Percentiles rank a stretch among this genome's conserved stretches.
Evolutionary conservation across 2,329 filamentous ascomycete species (phyloP).

Genomic region (Pyrenophora tritici-repentis): DNA sequence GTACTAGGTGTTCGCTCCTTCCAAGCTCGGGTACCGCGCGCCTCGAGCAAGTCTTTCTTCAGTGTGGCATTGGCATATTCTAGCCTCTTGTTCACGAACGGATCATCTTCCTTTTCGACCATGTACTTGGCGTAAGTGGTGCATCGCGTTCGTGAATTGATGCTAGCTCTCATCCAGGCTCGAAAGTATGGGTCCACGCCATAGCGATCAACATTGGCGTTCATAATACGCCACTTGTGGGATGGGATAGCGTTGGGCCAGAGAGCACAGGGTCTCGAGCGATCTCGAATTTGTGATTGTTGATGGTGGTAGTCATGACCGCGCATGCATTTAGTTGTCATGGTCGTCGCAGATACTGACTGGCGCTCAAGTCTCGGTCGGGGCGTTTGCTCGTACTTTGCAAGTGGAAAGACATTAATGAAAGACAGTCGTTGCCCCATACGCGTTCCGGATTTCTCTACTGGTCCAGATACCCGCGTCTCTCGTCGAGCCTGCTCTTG

Average conservation of each 20-base stretch:
- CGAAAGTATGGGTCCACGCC: constrained; percentile 34
- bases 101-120: constrained; percentile 31
- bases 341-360: constrained; percentile 10
- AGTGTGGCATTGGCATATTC: constrained; percentile 18
- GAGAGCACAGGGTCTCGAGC: constrained; percentile 26
- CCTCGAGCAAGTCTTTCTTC: constrained; percentile 4
- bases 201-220: constrained; percentile 25
- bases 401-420: constrained; percentile 21
- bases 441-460: neutral
- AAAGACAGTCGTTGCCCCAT: constrained; percentile 17
- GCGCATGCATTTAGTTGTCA: neutral
- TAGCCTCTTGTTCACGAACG: constrained; percentile 29
- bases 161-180: constrained; percentile 30
- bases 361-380: constrained; percentile 10
- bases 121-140: constrained; percentile 32
- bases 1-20: constrained; percentile 16
- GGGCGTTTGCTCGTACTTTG: constrained; percentile 5
- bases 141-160: constrained; percentile 27
- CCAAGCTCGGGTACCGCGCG: constrained; percentile 11
- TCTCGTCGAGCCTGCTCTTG: constrained; percentile 17
- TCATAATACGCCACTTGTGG: constrained; percentile 25
- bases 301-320: neutral
- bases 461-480: neutral
- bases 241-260: constrained; percentile 35
- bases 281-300: constrained; percentile 20